Base-by-base conservation (phyloP, 495 filamentous ascomycete genomes). In the Xylaria acuta region DNA sequence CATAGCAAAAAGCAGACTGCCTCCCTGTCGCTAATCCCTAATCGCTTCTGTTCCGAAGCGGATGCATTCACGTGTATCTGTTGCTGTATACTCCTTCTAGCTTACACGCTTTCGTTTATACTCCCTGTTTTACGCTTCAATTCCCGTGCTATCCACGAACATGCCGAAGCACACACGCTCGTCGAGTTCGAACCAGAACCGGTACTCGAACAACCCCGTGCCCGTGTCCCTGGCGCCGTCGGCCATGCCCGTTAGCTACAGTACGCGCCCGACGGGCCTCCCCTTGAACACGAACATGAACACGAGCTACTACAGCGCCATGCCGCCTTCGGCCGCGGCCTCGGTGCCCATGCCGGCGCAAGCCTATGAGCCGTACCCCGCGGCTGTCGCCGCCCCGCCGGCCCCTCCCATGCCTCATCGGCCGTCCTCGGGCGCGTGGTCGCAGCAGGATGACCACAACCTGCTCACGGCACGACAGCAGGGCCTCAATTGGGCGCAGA, bases 401-500 rank as follows among this genome's bases (percentile, higher is more conserved):
- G 77, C 71, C 71, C 71, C 67, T 78, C 51, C 84, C 72, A 73
- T 76, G 78, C 82, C 84, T 62, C 80, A 87, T 74, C 84, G 86
- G 22, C 82, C 87, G 30, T 86, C 86, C 27, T 84, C 85, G 2
- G 85, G 86, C 41, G 86, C 88, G 12, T 94, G 92, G 92, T 86
- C 86, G 32, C 80, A 85, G 18, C 82, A 87, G 41, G 90, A 92
- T 67, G 92, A 94, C 75, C 83, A 88, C 71, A 84, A 85, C 22
- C 82, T 94, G 40, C 84, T 92, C 74, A 73, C 74, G 36, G 89
- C 90, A 34, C 86, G 92, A 45, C 86, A 89, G 9, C 84, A 86
- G 78, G 89, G 89, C 59, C 87, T 90, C 75, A 92, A 92, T 77
- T 94, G 92, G 92, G 85, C 86, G 60, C 88, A 90, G 62, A 93